phyloP scores from a whole-genome alignment of 2,329 filamentous ascomycete species.

The Verticillium dahliae region DNA sequence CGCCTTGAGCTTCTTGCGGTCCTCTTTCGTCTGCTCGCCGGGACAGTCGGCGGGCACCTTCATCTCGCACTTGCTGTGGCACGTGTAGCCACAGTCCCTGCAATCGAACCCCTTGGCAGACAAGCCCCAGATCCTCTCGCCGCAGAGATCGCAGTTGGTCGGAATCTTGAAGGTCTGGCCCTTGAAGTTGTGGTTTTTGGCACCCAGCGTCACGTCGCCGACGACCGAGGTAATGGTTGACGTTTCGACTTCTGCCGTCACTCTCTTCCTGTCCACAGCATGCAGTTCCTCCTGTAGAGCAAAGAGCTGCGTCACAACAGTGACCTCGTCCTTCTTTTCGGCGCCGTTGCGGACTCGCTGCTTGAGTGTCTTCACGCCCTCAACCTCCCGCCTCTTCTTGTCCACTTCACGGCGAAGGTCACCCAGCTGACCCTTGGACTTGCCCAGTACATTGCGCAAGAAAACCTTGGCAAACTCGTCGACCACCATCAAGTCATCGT shows the following conservation, averaged over 20 bases:
- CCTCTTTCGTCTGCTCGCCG: constrained; percentile 87
- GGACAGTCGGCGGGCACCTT: constrained; percentile 96
- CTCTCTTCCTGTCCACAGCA: constrained; percentile 71
- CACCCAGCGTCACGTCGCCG: constrained; percentile 86
- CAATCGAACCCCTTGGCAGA: constrained; percentile 97
- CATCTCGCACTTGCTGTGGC: constrained; percentile 98
- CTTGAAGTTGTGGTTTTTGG: constrained; percentile 96
- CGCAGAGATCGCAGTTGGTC: constrained; percentile 95
- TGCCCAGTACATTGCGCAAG: constrained; percentile 82
- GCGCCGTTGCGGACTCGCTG: constrained; percentile 73
- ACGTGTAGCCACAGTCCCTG: constrained; percentile 93
- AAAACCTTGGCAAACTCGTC: constrained; percentile 87
- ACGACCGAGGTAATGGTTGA: constrained; percentile 87
- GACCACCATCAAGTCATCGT: constrained; percentile 78
- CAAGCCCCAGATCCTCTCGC: constrained; percentile 93
- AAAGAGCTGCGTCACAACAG: constrained; percentile 78
- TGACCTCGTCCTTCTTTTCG: constrained; percentile 83
- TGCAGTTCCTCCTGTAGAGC: constrained; percentile 78
- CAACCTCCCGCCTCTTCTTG: constrained; percentile 79
- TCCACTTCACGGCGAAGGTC: constrained; percentile 80
- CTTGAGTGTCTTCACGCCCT: constrained; percentile 66
- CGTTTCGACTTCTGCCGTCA: constrained; percentile 89
- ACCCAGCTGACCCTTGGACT: constrained; percentile 78
- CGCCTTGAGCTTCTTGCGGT: constrained; percentile 87
- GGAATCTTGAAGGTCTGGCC: constrained; percentile 99